Evolutionary conservation across 2,329 filamentous ascomycete species (phyloP), one percentile per base, ranked within the genome.

Genomic region (Bipolaris victoriae): DNA sequence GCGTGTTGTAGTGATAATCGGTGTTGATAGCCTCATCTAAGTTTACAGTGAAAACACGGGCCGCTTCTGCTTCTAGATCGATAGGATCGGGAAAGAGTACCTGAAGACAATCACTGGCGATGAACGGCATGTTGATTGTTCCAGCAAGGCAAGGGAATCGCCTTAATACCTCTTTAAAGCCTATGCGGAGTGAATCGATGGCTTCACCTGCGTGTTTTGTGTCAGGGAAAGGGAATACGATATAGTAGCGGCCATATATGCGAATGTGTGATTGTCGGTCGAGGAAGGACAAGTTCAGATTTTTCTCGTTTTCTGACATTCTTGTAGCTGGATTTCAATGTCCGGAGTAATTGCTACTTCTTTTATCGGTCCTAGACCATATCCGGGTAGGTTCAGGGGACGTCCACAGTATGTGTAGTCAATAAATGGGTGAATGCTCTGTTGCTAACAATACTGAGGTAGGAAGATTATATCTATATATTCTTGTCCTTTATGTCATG

Each of bases 231-330:
- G 57, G 47, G 35, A 67, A 68, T 15, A 66, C 47, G 22, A 63
- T 47, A 22, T 66, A 60, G 11, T 57, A 57, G 29, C 55, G 65
- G 7, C 55, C 57, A 36, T 67, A 64, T 4, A 61, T 50, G 37
- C 67, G 59, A 16, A 63, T 56, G 18, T 59, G 52, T 44, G 57
- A 56, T 26, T 60, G 63, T 33, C 68, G 62, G 18, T 69, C 66
- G 7, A 61, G 20, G 43, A 61, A 29, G 11, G 60, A 63, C 9
- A 69, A 49, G 20, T 63, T 54, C 24, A 68, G 51, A 24, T 56
- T 46, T 46, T 57, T 51, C 33, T 55, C 29, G 10, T 15, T 26
- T 22, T 7, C 40, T n/a, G 20, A 10, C 40, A 43, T 43, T 0
- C 26, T 13, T n/a, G 11, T 26, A 15, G 13, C 15, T 15, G n/a